phyloP scores from a whole-genome alignment of 257 asterid species.

The Solanum lycopersicoides region DNA sequence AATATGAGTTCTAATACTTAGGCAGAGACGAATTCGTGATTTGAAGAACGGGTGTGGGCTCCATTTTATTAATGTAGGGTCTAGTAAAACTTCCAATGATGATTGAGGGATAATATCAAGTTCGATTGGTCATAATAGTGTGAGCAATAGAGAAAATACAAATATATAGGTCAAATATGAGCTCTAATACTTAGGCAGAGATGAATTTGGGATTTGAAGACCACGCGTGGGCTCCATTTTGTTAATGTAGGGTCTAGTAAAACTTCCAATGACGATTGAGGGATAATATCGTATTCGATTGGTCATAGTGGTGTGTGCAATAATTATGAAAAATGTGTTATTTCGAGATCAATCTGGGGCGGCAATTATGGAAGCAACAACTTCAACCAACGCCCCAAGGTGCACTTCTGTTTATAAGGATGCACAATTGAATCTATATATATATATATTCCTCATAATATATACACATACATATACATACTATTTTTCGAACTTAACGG shows the following conservation, averaged over 20 bases:
- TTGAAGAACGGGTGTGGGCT: neutral
- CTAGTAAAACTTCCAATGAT: neutral
- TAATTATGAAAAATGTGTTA: neutral
- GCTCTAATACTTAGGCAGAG: too few relatives aligned
- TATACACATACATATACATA: neutral
- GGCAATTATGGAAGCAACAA: neutral
- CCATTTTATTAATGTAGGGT: neutral
- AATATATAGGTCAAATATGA: too few relatives aligned
- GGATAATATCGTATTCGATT: neutral
- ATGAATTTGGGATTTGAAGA: too few relatives aligned
- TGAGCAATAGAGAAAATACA: neutral
- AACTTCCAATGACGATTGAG: neutral
- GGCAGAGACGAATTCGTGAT: rapidly evolving
- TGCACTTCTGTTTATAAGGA: neutral
- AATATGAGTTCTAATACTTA: neutral
- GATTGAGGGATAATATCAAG: neutral
- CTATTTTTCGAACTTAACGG: too few relatives aligned
- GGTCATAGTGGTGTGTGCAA: neutral
- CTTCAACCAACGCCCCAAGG: neutral
- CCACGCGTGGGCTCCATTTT: too few relatives aligned
- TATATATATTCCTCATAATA: neutral
- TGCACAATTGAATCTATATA: neutral
- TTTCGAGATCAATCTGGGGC: neutral
- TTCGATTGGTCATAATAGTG: neutral
- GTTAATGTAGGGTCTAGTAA: neutral